These are phyloP conservation scores for Aspergillus asperescens DNA, from an alignment of 495 filamentous ascomycete species.

Conservation along the genomic window DNA sequence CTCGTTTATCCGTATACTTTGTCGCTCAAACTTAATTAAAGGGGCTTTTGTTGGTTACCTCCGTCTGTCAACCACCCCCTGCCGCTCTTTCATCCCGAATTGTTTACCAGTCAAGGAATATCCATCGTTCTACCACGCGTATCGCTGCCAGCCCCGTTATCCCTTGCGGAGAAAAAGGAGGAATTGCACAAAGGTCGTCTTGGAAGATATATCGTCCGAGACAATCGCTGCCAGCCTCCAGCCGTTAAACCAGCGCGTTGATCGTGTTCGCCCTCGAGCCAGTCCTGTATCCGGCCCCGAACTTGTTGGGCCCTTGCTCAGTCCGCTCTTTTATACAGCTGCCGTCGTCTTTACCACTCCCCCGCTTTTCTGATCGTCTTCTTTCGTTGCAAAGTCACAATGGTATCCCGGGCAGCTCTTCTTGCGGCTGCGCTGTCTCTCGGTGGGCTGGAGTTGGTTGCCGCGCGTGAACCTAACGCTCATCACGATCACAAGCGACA, in stretches of 20 bases:
- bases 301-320: constrained; percentile 21
- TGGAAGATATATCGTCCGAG: background rate
- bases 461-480: constrained; percentile 41
- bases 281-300: background rate
- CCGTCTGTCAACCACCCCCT: constrained; percentile 24
- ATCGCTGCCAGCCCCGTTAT: constrained; percentile 7
- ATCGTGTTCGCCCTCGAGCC: constrained; percentile 7
- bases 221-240: constrained; percentile 13
- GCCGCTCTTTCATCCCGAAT: constrained; percentile 33
- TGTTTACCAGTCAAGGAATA: constrained; percentile 17
- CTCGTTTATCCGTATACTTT: constrained; percentile 24
- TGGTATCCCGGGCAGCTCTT: constrained; percentile 27
- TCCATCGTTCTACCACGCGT: constrained; percentile 5
- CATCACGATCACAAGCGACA: constrained; percentile 31
- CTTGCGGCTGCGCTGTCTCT: constrained; percentile 33
- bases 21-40: constrained; percentile 10
- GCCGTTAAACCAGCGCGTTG: constrained; percentile 8
- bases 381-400: constrained; percentile 21
- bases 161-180: constrained; percentile 3
- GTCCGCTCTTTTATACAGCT: constrained; percentile 20
- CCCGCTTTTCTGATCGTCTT: constrained; percentile 20
- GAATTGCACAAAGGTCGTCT: background rate
- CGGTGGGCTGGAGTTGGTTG: constrained; percentile 33
- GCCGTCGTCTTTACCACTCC: constrained; percentile 8
- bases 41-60: constrained; percentile 25